Conservation (phyloP, 2,329 filamentous ascomycete species). For the Aureobasidium sp. region DNA sequence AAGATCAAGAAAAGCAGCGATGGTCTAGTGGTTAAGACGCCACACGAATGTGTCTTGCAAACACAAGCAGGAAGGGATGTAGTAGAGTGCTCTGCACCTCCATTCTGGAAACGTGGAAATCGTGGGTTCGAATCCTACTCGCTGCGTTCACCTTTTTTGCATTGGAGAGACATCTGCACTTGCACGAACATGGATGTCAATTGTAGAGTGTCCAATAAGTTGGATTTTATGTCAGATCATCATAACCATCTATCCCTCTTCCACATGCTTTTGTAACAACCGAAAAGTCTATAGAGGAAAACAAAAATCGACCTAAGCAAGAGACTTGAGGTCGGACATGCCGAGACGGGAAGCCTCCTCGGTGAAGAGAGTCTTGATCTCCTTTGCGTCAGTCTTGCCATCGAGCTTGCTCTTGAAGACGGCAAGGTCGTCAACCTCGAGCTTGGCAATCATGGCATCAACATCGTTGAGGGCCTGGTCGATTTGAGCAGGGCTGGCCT, state of each 20-base stretch:
- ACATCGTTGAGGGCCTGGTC: slow-evolving; percentile 79
- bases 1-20: not conserved
- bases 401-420: slow-evolving; percentile 73
- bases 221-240: not conserved
- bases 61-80: not conserved
- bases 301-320: slow-evolving; percentile 15
- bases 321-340: slow-evolving; percentile 64
- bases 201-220: not conserved
- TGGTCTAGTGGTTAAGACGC: not conserved
- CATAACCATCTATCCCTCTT: not conserved
- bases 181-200: not conserved
- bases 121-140: not conserved
- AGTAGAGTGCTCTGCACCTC: not conserved
- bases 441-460: slow-evolving; percentile 78
- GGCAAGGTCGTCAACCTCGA: slow-evolving; percentile 86
- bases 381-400: slow-evolving; percentile 66
- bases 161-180: too few relatives aligned
- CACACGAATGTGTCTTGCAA: not conserved
- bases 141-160: not conserved
- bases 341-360: slow-evolving; percentile 73
- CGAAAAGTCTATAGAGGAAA: slow-evolving; percentile 7
- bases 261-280: not conserved
- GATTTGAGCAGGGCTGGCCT: slow-evolving; percentile 70
- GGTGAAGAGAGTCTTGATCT: slow-evolving; percentile 79
- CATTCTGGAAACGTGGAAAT: not conserved